Percentiles rank a stretch among this genome's conserved stretches.
Conservation (phyloP, 2,329 filamentous ascomycete species). For the Elsinoe perseae region DNA sequence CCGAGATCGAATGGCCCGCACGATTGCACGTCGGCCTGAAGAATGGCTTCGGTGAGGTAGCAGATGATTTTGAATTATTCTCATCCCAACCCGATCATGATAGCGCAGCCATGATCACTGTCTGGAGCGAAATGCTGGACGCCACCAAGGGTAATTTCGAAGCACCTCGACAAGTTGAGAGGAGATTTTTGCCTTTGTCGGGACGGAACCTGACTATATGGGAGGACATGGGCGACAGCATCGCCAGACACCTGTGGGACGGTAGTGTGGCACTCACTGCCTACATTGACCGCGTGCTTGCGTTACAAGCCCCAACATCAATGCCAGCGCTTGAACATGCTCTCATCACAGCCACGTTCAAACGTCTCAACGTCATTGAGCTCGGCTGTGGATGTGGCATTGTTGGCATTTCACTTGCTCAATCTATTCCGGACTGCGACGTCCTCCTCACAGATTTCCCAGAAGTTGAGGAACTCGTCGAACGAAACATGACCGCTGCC, state of each 20-base stretch:
- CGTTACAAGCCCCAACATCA: conserved; percentile 25
- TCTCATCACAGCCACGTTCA: conserved; percentile 33
- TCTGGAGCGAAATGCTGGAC: conserved; percentile 47
- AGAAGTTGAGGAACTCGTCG: conserved; percentile 55
- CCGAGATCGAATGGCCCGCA: conserved; percentile 32
- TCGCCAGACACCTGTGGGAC: conserved; percentile 65
- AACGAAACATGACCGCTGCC: conserved; percentile 46
- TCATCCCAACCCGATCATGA: neutral
- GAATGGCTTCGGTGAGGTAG: conserved; percentile 23
- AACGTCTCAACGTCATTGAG: conserved; percentile 50
- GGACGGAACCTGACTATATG: conserved; percentile 45
- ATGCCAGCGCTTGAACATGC: conserved; percentile 33
- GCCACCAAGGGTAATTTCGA: conserved; percentile 32
- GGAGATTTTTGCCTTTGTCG: conserved; percentile 42
- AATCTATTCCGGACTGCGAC: conserved; percentile 44
- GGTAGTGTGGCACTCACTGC: conserved; percentile 52
- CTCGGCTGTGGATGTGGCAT: conserved; percentile 62
- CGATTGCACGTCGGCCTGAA: conserved; percentile 36
- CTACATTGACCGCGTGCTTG: conserved; percentile 41
- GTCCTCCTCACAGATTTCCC: conserved; percentile 58
- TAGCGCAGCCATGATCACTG: conserved; percentile 46
- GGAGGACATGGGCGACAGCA: conserved; percentile 66
- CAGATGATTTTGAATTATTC: conserved; percentile 24
- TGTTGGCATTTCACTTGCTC: conserved; percentile 56
- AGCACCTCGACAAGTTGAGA: conserved; percentile 47